Evolutionary conservation across 805 yeast genomes (phyloP).

Genomic region (Danielozyma ontarioensis): DNA sequence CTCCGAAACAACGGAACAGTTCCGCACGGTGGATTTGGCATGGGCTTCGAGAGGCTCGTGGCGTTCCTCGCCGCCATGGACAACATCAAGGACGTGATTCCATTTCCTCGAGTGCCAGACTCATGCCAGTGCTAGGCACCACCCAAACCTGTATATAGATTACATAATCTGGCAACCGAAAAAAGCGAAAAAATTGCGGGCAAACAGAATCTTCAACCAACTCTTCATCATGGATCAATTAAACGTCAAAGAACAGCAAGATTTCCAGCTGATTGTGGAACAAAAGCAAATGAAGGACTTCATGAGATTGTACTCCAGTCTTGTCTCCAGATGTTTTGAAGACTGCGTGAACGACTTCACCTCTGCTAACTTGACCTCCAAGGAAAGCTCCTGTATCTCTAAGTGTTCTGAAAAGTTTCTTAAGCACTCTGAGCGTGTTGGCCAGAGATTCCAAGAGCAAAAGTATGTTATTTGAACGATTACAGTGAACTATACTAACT

Average conservation of each 20-base stretch:
- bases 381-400: constrained; percentile 81
- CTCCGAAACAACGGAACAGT: constrained; percentile 72
- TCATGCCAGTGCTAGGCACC: constrained; percentile 26
- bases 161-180: too few relatives aligned
- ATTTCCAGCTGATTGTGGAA: constrained; percentile 91
- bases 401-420: constrained; percentile 96
- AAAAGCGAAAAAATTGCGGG: too few relatives aligned
- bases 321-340: constrained; percentile 93
- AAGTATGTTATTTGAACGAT: constrained; percentile 39
- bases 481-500: constrained; percentile 19
- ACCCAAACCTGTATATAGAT: constrained; percentile 4
- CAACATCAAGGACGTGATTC: constrained; percentile 80
- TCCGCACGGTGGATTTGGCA: constrained; percentile 97
- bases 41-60: constrained; percentile 86
- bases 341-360: constrained; percentile 99
- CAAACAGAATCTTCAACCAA: too few relatives aligned
- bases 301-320: constrained; percentile 92
- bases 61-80: constrained; percentile 69
- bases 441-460: constrained; percentile 98
- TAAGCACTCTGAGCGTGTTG: constrained; percentile 97
- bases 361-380: constrained; percentile 75
- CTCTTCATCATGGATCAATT: constrained; percentile 87
- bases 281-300: constrained; percentile 98
- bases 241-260: constrained; percentile 93
- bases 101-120: constrained; percentile 72